Evolutionary conservation across 257 asterid genomes (phyloP), one percentile per base, ranked within the genome.

Genomic region (Penstemon barbatus): DNA sequence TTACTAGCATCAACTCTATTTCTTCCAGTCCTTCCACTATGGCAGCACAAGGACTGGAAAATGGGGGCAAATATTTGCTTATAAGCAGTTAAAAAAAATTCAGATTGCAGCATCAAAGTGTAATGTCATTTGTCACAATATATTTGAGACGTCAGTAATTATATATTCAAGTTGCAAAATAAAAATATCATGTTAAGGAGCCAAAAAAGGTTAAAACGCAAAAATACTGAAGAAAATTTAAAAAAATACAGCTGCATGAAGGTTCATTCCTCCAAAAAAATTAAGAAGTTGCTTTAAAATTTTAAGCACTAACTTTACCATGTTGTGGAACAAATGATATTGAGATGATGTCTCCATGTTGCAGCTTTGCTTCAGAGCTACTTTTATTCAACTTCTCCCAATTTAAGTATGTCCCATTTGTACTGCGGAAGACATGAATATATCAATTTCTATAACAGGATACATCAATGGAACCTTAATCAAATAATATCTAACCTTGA

Each of bases 331-430:
- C 80, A 79, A 87, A 85, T 12, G 97, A 83, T 75, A 91, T 81
- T 50, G 99, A 94, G 75, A 94, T 82, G 45, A 94, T 89, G 82
- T 94, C 99, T 18, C 99, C 99, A 77, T 94, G 97, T 56, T 59
- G 71, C 67, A 94, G 84, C 76, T 82, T 83, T 63, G 79, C 85
- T 73, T 86, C 97, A 59, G 89, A 39, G 80, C 88, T 83, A 74
- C 76, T 78, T 79, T 87, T 94, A 69, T 46, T 87, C 88, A 89
- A 74, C 81, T 82, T 94, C 70, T 81, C 85, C 93, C 91, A 87
- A 79, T 94, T 94, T 52, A 91, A 71, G 65, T 83, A 94, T 15
- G 99, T 94, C 77, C 99, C 99, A 82, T 94, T 94, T 51, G 97
- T 94, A 86, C 99, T 94, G 88, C 79, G 76, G 75, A 53, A 61